These are phyloP conservation scores for Phoma herbarum DNA, from an alignment of 2,329 filamentous ascomycete genomes.

Conservation along the genomic window DNA sequence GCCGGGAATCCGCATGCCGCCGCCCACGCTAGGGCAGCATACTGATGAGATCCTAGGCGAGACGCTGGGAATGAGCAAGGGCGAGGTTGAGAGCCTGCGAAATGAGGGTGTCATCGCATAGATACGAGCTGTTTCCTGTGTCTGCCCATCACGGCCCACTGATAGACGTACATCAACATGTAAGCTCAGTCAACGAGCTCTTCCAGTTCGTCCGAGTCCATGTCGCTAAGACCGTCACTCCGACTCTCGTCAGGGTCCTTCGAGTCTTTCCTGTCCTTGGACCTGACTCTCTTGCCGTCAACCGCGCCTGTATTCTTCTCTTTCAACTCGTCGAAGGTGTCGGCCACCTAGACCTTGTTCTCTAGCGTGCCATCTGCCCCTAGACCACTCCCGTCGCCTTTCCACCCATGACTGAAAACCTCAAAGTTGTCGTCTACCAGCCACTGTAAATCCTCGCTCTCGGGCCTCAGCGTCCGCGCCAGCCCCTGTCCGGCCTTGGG, in stretches of 20 bases:
- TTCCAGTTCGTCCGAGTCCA: slow-evolving; percentile 20
- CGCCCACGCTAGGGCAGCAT: slow-evolving; percentile 74
- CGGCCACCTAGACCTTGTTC: slow-evolving; percentile 18
- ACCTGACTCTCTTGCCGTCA: background rate
- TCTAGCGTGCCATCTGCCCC: slow-evolving; percentile 39
- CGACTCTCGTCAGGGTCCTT: background rate
- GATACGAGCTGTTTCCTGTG: background rate
- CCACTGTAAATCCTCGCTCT: slow-evolving; percentile 68
- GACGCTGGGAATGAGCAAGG: slow-evolving; percentile 43
- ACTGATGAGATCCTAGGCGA: slow-evolving; percentile 49
- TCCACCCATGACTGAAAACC: slow-evolving; percentile 64
- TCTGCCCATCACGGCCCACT: background rate
- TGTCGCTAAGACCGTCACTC: slow-evolving; percentile 12
- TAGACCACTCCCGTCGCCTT: slow-evolving; percentile 45
- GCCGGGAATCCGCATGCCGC: slow-evolving; percentile 77
- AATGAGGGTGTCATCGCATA: slow-evolving; percentile 49
- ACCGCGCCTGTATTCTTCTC: background rate
- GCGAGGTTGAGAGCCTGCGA: slow-evolving; percentile 44
- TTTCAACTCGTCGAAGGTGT: background rate
- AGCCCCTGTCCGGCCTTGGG: slow-evolving; percentile 70
- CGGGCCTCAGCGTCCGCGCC: slow-evolving; percentile 60
- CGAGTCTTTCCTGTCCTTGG: background rate
- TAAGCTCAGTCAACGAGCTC: slow-evolving; percentile 10
- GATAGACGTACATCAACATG: background rate
- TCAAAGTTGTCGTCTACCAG: slow-evolving; percentile 67